Evolutionary conservation across 164 flowering plant genomes (phyloP).

Genomic region (Umbellularia californica): DNA sequence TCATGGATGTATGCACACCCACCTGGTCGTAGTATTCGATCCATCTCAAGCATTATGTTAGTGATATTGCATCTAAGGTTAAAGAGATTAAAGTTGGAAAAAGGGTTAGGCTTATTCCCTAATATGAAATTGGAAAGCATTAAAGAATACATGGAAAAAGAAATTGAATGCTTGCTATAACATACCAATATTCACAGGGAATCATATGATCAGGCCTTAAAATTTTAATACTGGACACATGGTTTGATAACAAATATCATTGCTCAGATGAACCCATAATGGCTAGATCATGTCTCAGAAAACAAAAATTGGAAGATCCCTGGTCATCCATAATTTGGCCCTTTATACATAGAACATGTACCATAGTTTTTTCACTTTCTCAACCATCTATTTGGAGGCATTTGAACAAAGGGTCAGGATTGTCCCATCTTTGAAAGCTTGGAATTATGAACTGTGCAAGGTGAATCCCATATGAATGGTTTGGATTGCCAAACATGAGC

Average conservation of each 20-base stretch:
- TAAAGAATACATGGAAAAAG: background rate
- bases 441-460: background rate
- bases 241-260: no score
- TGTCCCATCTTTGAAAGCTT: background rate
- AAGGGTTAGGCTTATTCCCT: background rate
- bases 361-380: no score
- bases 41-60: conserved; percentile 79
- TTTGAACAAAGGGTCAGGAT: background rate
- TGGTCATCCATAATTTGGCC: no score
- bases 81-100: background rate
- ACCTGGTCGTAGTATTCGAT: conserved; percentile 71
- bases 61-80: conserved; percentile 58
- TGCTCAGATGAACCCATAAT: no score
- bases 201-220: no score
- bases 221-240: no score
- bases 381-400: background rate
- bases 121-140: background rate
- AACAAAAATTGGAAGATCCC: no score
- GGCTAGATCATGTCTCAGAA: no score
- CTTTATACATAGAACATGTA: no score
- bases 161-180: background rate
- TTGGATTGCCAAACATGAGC: background rate
- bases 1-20: conserved; percentile 71
- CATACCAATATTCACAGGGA: no score
- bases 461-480: background rate